Base-by-base conservation (phyloP, 2,329 filamentous ascomycete genomes). In the Golovinomyces cichoracearum region DNA sequence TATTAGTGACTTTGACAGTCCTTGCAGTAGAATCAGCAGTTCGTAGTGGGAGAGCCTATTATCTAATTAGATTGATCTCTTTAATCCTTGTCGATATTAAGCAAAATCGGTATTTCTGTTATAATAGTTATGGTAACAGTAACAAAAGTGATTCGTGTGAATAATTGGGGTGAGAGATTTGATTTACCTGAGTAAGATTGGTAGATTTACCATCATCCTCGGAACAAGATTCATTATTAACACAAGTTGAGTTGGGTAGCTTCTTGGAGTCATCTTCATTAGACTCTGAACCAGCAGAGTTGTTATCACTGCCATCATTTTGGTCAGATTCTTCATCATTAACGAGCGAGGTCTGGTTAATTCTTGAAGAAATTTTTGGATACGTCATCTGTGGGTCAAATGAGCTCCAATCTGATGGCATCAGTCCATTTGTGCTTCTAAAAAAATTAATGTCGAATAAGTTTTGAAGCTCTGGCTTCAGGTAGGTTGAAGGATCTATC, bases 401-500 rank as follows among this genome's bases (percentile, higher is more conserved):
- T 2, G 64, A 65, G 21, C 72, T 72, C 72, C 78, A 86, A 0
- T 81, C 83, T 3, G 74, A 78, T 0, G 82, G 79, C 10, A 92
- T 67, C 19, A 69, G 63, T 22, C 76, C 72, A 21, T 70, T 70
- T 1, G 64, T 63, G 7, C 60, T 57, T 21, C 65, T 62, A 52
- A 79, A 75, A 57, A 81, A 80, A 59, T 76, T 76, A 54, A 93
- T 64, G 13, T 81, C 74, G 59, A 95, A 95, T 15, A 94, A 65
- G 50, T 75, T 78, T 58, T 77, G 79, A 35, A 82, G 67, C 19
- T 68, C 64, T 1, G 72, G 65, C 0, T 74, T 71, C 22, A 95
- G 71, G 53, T 74, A 77, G 49, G 62, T 66, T 50, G 60, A 65
- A 55, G 63, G 70, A 54, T 65, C 64, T 53, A 66, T 67, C 68